These are phyloP conservation scores for Lactifluus echinatus DNA, from an alignment of 768 basidiomycete genomes.

Conservation along the genomic window DNA sequence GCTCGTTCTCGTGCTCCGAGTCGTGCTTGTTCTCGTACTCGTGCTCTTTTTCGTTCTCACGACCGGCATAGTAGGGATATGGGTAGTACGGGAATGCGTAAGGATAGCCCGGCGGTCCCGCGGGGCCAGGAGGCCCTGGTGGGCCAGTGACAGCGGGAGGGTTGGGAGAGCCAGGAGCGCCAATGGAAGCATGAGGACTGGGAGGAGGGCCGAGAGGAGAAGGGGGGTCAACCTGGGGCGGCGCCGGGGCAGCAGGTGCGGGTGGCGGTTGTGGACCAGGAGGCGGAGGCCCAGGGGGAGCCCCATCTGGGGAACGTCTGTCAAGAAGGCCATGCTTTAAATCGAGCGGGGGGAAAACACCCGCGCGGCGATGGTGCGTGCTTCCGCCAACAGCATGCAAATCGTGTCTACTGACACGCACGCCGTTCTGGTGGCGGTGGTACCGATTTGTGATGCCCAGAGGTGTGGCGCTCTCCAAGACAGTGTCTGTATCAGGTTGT, in stretches of 20 bases:
- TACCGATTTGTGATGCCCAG: neutral
- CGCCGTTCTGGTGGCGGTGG: neutral
- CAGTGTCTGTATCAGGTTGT: neutral
- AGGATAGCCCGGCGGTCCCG: neutral
- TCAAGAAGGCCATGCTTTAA: neutral
- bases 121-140: neutral
- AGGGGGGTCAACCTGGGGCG: neutral
- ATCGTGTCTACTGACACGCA: no score
- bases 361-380: neutral
- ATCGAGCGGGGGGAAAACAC: neutral
- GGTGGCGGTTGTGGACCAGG: neutral
- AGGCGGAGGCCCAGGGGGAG: neutral
- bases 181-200: no score
- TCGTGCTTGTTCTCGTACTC: no score
- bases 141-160: neutral
- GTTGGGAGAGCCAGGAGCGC: neutral
- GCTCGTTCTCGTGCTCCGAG: no score
- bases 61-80: neutral
- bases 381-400: neutral
- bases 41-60: neutral
- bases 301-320: neutral
- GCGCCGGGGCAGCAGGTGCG: neutral
- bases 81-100: neutral
- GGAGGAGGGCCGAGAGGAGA: no score
- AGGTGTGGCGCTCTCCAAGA: neutral